Conservation (phyloP, 768 basidiomycete species). For the Trametes villosa region DNA sequence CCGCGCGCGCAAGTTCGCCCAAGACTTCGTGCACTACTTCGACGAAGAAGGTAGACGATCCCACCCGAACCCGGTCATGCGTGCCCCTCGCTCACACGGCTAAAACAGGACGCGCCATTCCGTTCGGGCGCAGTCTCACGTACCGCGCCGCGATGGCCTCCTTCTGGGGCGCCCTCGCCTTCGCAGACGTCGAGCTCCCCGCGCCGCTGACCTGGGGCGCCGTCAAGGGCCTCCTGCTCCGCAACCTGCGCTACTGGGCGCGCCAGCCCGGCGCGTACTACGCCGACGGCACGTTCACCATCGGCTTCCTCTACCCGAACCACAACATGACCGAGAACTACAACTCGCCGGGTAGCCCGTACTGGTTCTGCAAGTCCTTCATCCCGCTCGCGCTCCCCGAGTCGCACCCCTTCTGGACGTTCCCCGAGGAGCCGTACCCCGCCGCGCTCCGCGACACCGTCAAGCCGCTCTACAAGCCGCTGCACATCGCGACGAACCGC, state of each 20-base stretch:
- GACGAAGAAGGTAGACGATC: constrained; percentile 61
- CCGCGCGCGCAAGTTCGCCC: constrained; percentile 63
- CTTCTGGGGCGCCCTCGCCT: constrained; percentile 76
- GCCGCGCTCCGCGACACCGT: constrained; percentile 46
- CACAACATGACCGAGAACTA: constrained; percentile 81
- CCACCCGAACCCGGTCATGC: background rate
- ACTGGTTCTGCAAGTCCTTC: constrained; percentile 85
- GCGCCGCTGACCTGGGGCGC: constrained; percentile 76
- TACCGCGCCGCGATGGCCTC: constrained; percentile 85
- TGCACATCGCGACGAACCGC: constrained; percentile 68
- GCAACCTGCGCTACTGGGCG: constrained; percentile 75
- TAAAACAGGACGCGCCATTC: constrained; percentile 64
- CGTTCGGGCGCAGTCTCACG: constrained; percentile 76
- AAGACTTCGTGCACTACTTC: constrained; percentile 78
- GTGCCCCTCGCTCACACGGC: background rate
- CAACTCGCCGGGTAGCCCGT: constrained; percentile 77
- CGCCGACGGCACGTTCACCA: constrained; percentile 70
- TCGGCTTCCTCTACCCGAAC: constrained; percentile 73
- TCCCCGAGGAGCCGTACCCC: constrained; percentile 70
- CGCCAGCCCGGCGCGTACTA: constrained; percentile 64
- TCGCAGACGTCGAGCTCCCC: constrained; percentile 69
- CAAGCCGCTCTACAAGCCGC: constrained; percentile 60
- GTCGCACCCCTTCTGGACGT: constrained; percentile 73
- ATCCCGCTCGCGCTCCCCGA: constrained; percentile 64
- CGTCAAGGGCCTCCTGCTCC: constrained; percentile 71